Percentiles rank a stretch among this genome's conserved stretches.
These are phyloP conservation scores for Colletotrichum sp. DNA, from an alignment of 2,329 filamentous ascomycete species.

Conservation along the genomic window DNA sequence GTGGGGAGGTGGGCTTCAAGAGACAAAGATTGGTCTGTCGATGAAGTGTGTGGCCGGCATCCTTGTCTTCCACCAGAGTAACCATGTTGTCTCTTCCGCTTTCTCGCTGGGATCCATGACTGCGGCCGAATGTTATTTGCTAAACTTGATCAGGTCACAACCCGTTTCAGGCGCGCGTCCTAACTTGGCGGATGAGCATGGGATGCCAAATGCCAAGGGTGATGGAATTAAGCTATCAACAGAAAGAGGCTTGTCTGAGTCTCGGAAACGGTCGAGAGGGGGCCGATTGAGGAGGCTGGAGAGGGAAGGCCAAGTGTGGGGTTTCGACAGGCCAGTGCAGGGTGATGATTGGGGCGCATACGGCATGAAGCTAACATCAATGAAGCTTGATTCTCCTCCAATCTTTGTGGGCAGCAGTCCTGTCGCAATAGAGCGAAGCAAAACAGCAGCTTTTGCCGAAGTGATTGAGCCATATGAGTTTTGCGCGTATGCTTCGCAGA, in stretches of 20 bases:
- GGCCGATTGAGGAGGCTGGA: neutral
- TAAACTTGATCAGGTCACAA: conserved; percentile 7
- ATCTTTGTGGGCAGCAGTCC: neutral
- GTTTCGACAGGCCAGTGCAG: neutral
- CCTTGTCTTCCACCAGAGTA: neutral
- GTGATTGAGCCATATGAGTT: neutral
- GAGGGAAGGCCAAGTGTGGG: neutral
- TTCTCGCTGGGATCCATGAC: neutral
- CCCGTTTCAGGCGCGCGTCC: conserved; percentile 2
- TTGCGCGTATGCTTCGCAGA: neutral
- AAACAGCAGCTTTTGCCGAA: neutral
- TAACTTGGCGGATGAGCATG: neutral
- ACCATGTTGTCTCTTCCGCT: neutral
- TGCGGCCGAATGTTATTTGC: neutral
- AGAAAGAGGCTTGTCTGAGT: neutral
- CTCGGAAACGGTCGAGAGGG: neutral
- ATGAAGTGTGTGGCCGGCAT: neutral
- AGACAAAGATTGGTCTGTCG: neutral
- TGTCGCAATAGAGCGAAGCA: neutral
- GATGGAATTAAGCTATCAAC: neutral
- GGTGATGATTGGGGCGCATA: conserved; percentile 18
- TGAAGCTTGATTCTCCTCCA: conserved; percentile 5
- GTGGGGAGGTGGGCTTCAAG: conserved; percentile 9
- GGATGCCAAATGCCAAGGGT: neutral
- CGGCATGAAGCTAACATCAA: neutral